Conservation (phyloP, 306 rosid species). For the Delonix regia region DNA sequence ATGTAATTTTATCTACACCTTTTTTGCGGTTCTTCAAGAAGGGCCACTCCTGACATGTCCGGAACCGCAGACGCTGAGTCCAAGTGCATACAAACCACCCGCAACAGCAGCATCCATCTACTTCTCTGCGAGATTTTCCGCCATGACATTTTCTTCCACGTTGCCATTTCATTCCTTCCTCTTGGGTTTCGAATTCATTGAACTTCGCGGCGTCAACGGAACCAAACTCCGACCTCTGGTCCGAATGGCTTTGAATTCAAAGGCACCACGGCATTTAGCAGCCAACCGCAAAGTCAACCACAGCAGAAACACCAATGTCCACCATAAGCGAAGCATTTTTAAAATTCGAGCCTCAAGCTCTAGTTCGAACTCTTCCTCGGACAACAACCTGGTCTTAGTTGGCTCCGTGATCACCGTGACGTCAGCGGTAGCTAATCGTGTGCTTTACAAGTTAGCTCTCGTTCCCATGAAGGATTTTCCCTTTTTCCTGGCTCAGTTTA, state of each 20-base stretch:
- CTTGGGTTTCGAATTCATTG: slow-evolving; percentile 18
- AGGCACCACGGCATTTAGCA: slow-evolving; percentile 30
- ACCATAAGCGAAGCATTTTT: slow-evolving; percentile 12
- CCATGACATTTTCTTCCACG: slow-evolving; percentile 33
- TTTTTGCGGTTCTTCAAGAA: no score
- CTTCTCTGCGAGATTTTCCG: background rate
- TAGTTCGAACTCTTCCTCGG: slow-evolving; percentile 31
- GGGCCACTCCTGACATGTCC: no score
- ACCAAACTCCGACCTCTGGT: slow-evolving; percentile 5
- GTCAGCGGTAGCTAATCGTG: slow-evolving; percentile 79
- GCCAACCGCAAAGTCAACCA: slow-evolving; percentile 28
- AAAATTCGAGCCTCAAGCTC: slow-evolving; percentile 53
- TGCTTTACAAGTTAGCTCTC: slow-evolving; percentile 86
- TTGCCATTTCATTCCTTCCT: slow-evolving; percentile 21
- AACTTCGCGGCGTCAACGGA: slow-evolving; percentile 16
- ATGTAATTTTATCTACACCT: no score
- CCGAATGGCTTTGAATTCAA: slow-evolving; percentile 32
- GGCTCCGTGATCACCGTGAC: slow-evolving; percentile 50
- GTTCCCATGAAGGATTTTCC: slow-evolving; percentile 81
- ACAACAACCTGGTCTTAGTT: slow-evolving; percentile 37
- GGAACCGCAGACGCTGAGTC: no score
- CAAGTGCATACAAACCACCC: background rate
- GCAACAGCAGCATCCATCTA: background rate
- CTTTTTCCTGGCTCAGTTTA: slow-evolving; percentile 84
- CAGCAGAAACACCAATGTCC: slow-evolving; percentile 3